Conservation (phyloP, 331 rosid genomes). For the Arachis monticola region DNA sequence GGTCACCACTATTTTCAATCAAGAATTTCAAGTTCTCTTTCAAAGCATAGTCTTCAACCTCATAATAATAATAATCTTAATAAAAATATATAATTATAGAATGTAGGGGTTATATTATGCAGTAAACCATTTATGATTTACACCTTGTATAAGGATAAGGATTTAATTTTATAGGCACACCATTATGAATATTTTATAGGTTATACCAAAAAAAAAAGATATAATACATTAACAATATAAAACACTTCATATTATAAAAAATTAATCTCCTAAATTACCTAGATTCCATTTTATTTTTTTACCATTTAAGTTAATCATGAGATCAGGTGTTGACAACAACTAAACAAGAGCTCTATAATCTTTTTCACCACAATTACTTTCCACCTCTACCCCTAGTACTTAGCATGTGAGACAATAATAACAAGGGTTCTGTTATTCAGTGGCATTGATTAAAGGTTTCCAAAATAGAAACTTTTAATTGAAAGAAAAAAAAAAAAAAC, state of each 20-base stretch:
- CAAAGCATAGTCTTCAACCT: background rate
- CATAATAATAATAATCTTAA: background rate
- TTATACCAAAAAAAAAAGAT: background rate
- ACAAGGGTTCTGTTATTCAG: too few relatives aligned
- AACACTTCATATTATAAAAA: background rate
- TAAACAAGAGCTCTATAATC: background rate
- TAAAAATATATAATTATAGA: background rate
- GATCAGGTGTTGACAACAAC: background rate
- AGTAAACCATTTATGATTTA: background rate
- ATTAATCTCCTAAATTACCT: background rate
- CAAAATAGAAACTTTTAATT: too few relatives aligned
- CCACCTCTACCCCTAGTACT: background rate
- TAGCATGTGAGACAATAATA: too few relatives aligned
- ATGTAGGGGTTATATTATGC: background rate
- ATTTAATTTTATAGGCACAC: background rate
- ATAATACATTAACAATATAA: background rate
- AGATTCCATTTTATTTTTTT: background rate
- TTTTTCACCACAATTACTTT: background rate
- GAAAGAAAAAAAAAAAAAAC: too few relatives aligned
- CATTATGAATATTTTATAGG: background rate
- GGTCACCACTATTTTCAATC: conserved; percentile 4
- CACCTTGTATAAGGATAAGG: background rate
- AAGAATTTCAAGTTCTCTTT: background rate
- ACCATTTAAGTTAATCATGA: background rate
- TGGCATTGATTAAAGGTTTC: too few relatives aligned